A percentile compares a stretch with the other conserved stretches of the same genome.
These are phyloP conservation scores for Lipomyces kockii DNA, from an alignment of 805 yeast genomes.

Conservation along the genomic window DNA sequence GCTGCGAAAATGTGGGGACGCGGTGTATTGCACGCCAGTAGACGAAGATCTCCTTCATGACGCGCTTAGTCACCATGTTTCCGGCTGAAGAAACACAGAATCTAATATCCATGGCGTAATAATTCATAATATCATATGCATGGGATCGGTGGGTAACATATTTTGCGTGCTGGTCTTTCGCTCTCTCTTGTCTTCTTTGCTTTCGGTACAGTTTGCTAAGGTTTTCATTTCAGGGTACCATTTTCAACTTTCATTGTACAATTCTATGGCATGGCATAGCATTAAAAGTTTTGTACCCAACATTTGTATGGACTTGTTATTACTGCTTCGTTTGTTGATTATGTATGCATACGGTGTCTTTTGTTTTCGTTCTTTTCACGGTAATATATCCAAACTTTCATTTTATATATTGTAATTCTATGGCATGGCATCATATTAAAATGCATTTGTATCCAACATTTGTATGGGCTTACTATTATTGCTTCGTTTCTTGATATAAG, in stretches of 20 bases:
- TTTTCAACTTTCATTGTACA: too few species aligned
- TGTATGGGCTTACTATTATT: background rate
- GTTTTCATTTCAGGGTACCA: too few species aligned
- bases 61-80: conserved; percentile 12
- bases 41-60: conserved; percentile 17
- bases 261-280: too few species aligned
- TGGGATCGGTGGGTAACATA: background rate
- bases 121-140: background rate
- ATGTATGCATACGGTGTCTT: background rate
- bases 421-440: background rate
- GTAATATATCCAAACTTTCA: background rate
- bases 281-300: too few species aligned
- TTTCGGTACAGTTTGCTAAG: too few species aligned
- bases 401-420: conserved; percentile 2
- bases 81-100: background rate
- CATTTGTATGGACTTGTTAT: too few species aligned
- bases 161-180: background rate
- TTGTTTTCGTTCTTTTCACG: background rate
- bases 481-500: background rate
- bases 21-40: conserved; percentile 8
- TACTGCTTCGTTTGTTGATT: too few species aligned
- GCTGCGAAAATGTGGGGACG: conserved; percentile 6
- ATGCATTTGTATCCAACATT: background rate
- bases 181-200: conserved; percentile 1
- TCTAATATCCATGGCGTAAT: background rate